Base-by-base conservation (phyloP, 2,329 filamentous ascomycete genomes). In the Westerdykella aurantiaca region DNA sequence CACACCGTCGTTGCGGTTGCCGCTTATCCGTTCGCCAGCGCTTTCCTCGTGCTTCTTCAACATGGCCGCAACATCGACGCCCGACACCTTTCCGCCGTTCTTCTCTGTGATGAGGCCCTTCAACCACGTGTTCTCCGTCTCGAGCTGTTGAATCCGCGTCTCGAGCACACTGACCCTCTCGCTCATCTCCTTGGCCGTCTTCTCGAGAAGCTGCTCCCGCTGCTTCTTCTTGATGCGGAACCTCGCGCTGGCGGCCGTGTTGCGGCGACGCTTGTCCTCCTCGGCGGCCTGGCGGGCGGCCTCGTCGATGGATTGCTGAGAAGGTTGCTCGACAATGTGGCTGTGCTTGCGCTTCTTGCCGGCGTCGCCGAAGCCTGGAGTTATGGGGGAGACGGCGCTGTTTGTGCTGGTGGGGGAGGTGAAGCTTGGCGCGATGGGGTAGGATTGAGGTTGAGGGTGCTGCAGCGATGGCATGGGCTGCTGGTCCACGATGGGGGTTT, bases 151-250 rank as follows among this genome's bases (percentile, higher is more conserved):
- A 25, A 76, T 70, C 37, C 71, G 68, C 37, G 65, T 61, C 57
- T 75, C 72, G 42, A 75, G 63, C 12, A 61, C 49, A 34, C 55
- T 60, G 42, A 75, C 70, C 52, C 72, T 70, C 46, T 75, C 73
- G 29, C 64, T 64, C 70, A 76, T 75, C 41, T 75, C 73, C 60
- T 73, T 74, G 39, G 72, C 67, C 16, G 68, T 68, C 64, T 74
- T 72, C 66, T 76, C 73, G 35, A 76, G 68, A 7, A 69, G 71
- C 52, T 73, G 71, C 58, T 76, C 73, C 37, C 73, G 71, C 58
- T 76, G 72, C 71, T 76, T 76, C 72, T 76, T 76, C 68, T 76
- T 76, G 48, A 76, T 69, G 38, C 73, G 71, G 69, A 76, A 76
- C 35, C 73, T 71, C 13, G 73, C 73, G 44, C 68, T 72, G n/a